Percentiles rank a stretch among this genome's conserved stretches.
Conservation (phyloP, 2,329 filamentous ascomycete genomes). For the Venturia pyrina region DNA sequence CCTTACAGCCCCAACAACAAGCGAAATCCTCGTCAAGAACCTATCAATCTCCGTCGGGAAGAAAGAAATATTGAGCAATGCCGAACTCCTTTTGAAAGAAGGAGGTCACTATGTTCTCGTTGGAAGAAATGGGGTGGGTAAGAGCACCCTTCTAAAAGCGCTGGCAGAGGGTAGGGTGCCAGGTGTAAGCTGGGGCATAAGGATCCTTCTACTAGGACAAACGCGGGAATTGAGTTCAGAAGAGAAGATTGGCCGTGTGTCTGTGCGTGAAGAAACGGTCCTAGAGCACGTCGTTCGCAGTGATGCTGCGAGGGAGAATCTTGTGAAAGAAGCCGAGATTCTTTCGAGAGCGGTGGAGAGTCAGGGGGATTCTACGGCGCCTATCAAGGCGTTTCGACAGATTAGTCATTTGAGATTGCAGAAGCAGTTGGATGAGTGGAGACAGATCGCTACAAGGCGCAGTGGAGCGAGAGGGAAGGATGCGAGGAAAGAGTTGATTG, state of each 20-base stretch:
- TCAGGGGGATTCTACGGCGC: constrained; percentile 43
- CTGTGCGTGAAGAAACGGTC: constrained; percentile 36
- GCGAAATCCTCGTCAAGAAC: constrained; percentile 48
- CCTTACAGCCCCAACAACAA: constrained; percentile 23
- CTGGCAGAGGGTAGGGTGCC: constrained; percentile 71
- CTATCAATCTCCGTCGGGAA: constrained; percentile 56
- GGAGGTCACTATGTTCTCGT: constrained; percentile 68
- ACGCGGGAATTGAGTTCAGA: constrained; percentile 18
- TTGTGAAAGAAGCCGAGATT: constrained; percentile 52
- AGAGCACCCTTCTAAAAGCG: constrained; percentile 65
- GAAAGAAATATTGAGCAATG: constrained; percentile 59
- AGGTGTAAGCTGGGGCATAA: constrained; percentile 37
- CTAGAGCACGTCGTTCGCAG: constrained; percentile 56
- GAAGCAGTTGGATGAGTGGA: constrained; percentile 54
- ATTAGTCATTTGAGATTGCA: constrained; percentile 54
- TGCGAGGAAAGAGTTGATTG: constrained; percentile 63
- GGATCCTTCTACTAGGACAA: constrained; percentile 27
- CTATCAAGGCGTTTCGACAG: constrained; percentile 50
- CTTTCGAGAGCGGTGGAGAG: constrained; percentile 50
- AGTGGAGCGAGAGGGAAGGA: constrained; percentile 67
- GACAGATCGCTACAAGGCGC: constrained; percentile 63
- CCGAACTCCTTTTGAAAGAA: constrained; percentile 60
- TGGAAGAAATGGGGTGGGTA: constrained; percentile 73
- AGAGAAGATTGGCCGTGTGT: constrained; percentile 25
- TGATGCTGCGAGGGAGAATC: constrained; percentile 40